Conservation (phyloP, 768 basidiomycete species). For the Agrocybe praecox region DNA sequence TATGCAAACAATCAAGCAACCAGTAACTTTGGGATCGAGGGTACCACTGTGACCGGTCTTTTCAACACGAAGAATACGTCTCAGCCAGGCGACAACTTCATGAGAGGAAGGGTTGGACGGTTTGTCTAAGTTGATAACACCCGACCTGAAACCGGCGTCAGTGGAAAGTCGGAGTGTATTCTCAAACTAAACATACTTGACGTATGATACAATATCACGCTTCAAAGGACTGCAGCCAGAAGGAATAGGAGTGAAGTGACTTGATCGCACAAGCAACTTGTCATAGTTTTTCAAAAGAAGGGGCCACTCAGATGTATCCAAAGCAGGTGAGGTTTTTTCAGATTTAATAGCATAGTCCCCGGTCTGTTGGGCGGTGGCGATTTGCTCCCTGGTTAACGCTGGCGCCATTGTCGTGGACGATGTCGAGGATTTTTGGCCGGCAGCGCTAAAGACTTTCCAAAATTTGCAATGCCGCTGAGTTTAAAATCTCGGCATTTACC, state of each 20-base stretch:
- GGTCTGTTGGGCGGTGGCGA: slow-evolving; percentile 72
- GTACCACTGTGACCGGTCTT: slow-evolving; percentile 99
- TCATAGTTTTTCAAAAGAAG: slow-evolving; percentile 98
- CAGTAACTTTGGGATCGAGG: slow-evolving; percentile 98
- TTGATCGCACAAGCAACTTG: slow-evolving; percentile 90
- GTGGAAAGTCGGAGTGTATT: neutral
- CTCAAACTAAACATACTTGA: slow-evolving; percentile 62
- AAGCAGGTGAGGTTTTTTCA: slow-evolving; percentile 67
- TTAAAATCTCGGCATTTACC: slow-evolving; percentile 18
- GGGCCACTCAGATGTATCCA: slow-evolving; percentile 98
- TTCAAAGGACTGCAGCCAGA: slow-evolving; percentile 93
- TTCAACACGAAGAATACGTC: slow-evolving; percentile 94
- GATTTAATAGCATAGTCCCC: slow-evolving; percentile 86
- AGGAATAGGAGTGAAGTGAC: slow-evolving; percentile 98
- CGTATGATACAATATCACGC: slow-evolving; percentile 88
- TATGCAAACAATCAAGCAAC: slow-evolving; percentile 98
- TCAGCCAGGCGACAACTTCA: slow-evolving; percentile 98
- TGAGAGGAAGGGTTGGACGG: slow-evolving; percentile 99
- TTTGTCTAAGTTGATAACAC: slow-evolving; percentile 99
- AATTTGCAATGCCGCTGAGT: slow-evolving; percentile 17
- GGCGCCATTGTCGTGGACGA: slow-evolving; percentile 40
- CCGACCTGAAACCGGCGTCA: slow-evolving; percentile 63
- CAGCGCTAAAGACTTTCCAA: slow-evolving; percentile 1
- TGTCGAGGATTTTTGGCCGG: slow-evolving; percentile 11
- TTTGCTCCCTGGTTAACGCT: slow-evolving; percentile 62